Base-by-base conservation (phyloP, 306 rosid species). In the Oemleria cerasiformis region DNA sequence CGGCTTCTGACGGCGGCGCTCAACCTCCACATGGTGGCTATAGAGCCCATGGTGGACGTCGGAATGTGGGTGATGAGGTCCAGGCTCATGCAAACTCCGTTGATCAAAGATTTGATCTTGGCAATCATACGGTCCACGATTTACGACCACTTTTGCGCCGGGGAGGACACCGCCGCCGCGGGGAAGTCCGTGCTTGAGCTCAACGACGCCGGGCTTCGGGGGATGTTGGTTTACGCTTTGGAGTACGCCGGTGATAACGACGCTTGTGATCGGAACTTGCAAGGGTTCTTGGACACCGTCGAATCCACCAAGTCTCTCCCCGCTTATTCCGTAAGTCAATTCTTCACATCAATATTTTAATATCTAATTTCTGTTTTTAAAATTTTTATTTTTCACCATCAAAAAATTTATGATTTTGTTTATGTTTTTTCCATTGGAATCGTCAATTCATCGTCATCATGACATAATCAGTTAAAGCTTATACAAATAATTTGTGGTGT, bases 111-210 rank as follows among this genome's bases (percentile, higher is more conserved):
- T 0, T 1, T 76, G 1, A 13, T 88, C 2, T 14, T 84, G 20
- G 79, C 78, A 2, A 8, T 72, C 11, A 53, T 90, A 0, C 81
- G 80, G 5, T 48, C 39, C 62, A 82, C 86, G 8, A 87, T 94
- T 25, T 94, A 67, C 72, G 80, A 67, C 9, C 90, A 91, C 14
- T 95, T 95, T n/a, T 95, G 99, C 49, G 97, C 96, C 59, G 99
- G 99, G 6, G 90, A 89, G 67, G 90, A 91, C n/a, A 68, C 87
- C 4, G 40, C 0, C 21, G 75, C 86, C 10, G 87, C 94, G 34
- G 84, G 83, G 0, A 7, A 21, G 1, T 80, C 87, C 54, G 87
- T 91, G 2, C 19, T 71, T 5, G 47, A 69, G 2, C 63, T 95
- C 2, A 76, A 81, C 51, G 79, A 80, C 5, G 85, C 75, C 0